phyloP scores from a whole-genome alignment of 2,329 filamentous ascomycete species.

The Domatiomyces globalis region DNA sequence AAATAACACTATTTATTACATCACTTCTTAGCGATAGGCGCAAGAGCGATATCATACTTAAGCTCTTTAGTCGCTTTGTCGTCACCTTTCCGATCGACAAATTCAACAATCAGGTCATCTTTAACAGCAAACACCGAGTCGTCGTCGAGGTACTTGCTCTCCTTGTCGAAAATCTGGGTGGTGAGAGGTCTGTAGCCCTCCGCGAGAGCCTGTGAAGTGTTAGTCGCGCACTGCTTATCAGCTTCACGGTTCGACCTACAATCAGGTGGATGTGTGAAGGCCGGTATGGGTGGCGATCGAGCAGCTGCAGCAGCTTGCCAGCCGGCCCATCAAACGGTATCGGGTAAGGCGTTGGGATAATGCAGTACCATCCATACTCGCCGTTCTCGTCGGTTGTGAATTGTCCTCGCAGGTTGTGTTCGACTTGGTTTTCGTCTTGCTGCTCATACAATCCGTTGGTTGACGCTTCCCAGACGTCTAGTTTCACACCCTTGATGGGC shows the following conservation, averaged over 20 bases:
- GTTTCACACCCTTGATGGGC: constrained; percentile 49
- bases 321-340: constrained; percentile 45
- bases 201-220: constrained; percentile 33
- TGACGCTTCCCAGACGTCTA: constrained; percentile 70
- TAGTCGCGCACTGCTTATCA: not conserved
- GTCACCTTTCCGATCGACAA: constrained; percentile 38
- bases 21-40: constrained; percentile 9
- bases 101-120: constrained; percentile 44
- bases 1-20: not conserved
- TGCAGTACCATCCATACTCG: constrained; percentile 47
- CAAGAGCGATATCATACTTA: constrained; percentile 38
- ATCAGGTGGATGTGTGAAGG: constrained; percentile 52
- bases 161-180: constrained; percentile 62
- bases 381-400: constrained; percentile 55
- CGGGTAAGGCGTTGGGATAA: constrained; percentile 46
- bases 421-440: constrained; percentile 55
- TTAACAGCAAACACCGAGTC: constrained; percentile 48
- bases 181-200: constrained; percentile 54
- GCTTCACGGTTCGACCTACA: constrained; percentile 24
- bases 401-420: constrained; percentile 60
- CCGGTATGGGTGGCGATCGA: constrained; percentile 48
- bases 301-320: constrained; percentile 41
- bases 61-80: constrained; percentile 40
- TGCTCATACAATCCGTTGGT: constrained; percentile 61
- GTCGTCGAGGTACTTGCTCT: constrained; percentile 47